phyloP scores from a whole-genome alignment of 345 rosid species.

The Hypericum perforatum region DNA sequence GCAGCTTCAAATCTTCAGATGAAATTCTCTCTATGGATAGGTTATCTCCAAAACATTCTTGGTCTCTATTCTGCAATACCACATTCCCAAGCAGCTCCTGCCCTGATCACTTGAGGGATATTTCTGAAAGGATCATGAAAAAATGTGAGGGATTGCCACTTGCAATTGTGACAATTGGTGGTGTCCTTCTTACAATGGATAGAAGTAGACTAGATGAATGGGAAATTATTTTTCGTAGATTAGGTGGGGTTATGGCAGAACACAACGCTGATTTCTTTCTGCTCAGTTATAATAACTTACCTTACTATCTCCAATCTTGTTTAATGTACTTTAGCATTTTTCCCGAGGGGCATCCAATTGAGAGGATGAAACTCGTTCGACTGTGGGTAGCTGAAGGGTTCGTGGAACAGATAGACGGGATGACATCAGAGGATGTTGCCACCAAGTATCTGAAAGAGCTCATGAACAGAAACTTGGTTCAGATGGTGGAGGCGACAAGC shows the following conservation, averaged over 20 bases:
- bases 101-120: background rate
- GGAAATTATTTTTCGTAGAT: background rate
- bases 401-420: background rate
- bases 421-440: background rate
- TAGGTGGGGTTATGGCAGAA: background rate
- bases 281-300: background rate
- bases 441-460: background rate
- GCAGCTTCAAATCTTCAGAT: background rate
- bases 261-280: background rate
- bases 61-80: background rate
- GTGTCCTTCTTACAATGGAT: background rate
- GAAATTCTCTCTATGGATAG: background rate
- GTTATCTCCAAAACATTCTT: background rate
- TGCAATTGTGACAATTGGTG: background rate
- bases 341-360: background rate
- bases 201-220: background rate
- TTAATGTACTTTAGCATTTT: background rate
- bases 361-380: background rate
- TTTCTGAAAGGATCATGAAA: background rate
- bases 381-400: conserved; percentile 1
- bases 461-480: background rate
- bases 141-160: conserved; percentile 2
- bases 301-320: background rate
- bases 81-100: background rate
- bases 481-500: background rate